phyloP scores from a whole-genome alignment of 2,329 filamentous ascomycete genomes.

The Talaromyces marneffei region DNA sequence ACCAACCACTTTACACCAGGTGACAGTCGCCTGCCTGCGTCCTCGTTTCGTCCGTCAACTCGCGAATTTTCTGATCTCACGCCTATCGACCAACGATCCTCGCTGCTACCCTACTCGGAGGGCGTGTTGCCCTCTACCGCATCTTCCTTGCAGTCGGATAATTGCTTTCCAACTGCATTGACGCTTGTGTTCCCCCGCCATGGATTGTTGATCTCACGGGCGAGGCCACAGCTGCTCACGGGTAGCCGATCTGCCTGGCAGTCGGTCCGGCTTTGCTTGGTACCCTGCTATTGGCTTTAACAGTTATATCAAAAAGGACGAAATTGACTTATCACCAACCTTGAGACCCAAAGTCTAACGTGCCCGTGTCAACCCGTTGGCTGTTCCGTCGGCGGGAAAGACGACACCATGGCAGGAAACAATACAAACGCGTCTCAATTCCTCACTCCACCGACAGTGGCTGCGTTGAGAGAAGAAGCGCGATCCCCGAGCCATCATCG shows the following conservation, averaged over 20 bases:
- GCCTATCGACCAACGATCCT: neutral
- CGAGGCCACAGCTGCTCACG: conserved; percentile 37
- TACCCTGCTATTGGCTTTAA: conserved; percentile 4
- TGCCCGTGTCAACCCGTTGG: conserved; percentile 9
- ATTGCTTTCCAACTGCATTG: conserved; percentile 10
- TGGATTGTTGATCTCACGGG: conserved; percentile 38
- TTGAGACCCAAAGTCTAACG: too few species aligned
- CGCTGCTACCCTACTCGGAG: neutral
- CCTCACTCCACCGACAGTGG: conserved; percentile 41
- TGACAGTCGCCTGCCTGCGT: neutral
- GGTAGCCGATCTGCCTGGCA: conserved; percentile 42
- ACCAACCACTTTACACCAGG: conserved; percentile 3
- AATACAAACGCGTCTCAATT: conserved; percentile 32
- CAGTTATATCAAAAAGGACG: neutral
- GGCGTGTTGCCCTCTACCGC: neutral
- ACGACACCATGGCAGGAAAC: conserved; percentile 38
- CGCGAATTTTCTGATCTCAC: neutral
- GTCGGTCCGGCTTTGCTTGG: conserved; percentile 34
- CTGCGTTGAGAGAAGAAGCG: conserved; percentile 41
- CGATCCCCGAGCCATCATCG: conserved; percentile 31
- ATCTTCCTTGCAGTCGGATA: conserved; percentile 4
- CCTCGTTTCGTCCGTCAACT: neutral
- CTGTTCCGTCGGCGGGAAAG: conserved; percentile 9
- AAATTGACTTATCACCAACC: too few species aligned
- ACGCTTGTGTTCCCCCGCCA: conserved; percentile 21